Evolutionary conservation across 1,284 basidiomycete genomes (phyloP), one percentile per base, ranked within the genome.

Genomic region (Chondrostereum purpureum): DNA sequence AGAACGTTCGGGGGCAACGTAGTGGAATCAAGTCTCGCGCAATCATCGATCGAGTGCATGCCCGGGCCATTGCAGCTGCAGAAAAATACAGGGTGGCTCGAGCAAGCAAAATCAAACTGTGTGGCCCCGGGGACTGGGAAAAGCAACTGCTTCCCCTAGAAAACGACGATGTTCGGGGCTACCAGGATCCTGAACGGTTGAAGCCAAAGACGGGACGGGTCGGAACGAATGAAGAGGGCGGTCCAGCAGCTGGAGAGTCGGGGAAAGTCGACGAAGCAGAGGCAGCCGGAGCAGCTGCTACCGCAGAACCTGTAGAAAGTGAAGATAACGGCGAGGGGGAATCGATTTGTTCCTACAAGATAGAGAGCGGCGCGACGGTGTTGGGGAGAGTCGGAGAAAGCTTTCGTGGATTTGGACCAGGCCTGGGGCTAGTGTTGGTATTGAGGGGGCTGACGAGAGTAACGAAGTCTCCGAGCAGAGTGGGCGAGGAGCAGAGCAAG

Each of bases 391-490:
- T 2, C 4, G 20, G 1, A 22, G 49, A 1, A 23, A 10, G 3
- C 24, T 51, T 4, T 51, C 50, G 2, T 51, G 50, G 50, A 46
- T 51, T 10, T 49, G 47, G 47, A 48, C 43, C 22, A 24, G n/a
- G n/a, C n/a, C 46, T 2, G 43, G n/a, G n/a, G n/a, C n/a, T n/a
- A 39, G 13, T 12, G 24, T 31, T 12, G 37, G 12, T 13, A 11
- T 45, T 14, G 21, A 43, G 1, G 31, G 39, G n/a, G 10, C 14
- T 8, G n/a, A 3, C 16, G 46, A 24, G 16, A 19, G 8, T 2
- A 20, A 47, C 20, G 46, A n/a, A n/a, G n/a, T n/a, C 36, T 51
- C 2, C 37, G 37, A 2, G 42, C 49, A 1, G 51, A 52, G 19
- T 52, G 48, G 48, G 18, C 20, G 1, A 50, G 45, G 33, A 42